phyloP scores from a whole-genome alignment of 257 asterid species.

The Nicotiana benthamiana region DNA sequence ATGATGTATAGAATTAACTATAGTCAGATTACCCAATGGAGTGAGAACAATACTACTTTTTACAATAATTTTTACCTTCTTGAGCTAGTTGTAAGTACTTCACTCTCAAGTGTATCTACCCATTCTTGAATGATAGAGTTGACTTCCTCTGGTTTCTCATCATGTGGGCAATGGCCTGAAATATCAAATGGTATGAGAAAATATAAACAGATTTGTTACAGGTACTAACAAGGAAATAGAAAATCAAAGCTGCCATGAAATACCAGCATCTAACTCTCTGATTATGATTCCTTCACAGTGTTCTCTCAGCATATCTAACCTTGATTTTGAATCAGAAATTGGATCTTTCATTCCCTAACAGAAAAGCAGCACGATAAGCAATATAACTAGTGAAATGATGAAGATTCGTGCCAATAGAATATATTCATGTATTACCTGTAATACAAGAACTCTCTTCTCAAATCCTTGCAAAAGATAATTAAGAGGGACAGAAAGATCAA shows the following conservation, averaged over 20 bases:
- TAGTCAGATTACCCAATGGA: not conserved
- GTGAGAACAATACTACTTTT: not conserved
- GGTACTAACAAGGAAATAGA: not conserved
- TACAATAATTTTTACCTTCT: slow-evolving; percentile 7
- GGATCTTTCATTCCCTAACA: slow-evolving; percentile 89
- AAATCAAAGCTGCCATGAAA: slow-evolving; percentile 2
- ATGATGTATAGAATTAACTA: not conserved
- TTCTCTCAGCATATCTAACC: slow-evolving; percentile 46
- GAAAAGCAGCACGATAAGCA: not conserved
- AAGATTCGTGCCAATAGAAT: not conserved
- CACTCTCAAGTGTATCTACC: slow-evolving; percentile 41
- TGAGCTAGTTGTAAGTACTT: slow-evolving; percentile 23
- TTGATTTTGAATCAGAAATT: slow-evolving; percentile 44
- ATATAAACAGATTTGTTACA: not conserved
- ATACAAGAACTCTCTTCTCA: slow-evolving; percentile 47
- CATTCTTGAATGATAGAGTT: slow-evolving; percentile 58
- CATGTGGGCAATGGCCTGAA: slow-evolving; percentile 95
- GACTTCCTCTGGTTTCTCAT: slow-evolving; percentile 78
- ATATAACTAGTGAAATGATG: not conserved
- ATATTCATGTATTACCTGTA: slow-evolving; percentile 44
- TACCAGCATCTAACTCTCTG: slow-evolving; percentile 79
- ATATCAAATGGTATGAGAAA: slow-evolving; percentile 13
- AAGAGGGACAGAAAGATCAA: slow-evolving; percentile 81
- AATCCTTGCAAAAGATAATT: slow-evolving; percentile 67
- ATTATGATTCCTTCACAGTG: slow-evolving; percentile 49